Base-by-base conservation (phyloP, 345 rosid species). In the Camelina sativa region DNA sequence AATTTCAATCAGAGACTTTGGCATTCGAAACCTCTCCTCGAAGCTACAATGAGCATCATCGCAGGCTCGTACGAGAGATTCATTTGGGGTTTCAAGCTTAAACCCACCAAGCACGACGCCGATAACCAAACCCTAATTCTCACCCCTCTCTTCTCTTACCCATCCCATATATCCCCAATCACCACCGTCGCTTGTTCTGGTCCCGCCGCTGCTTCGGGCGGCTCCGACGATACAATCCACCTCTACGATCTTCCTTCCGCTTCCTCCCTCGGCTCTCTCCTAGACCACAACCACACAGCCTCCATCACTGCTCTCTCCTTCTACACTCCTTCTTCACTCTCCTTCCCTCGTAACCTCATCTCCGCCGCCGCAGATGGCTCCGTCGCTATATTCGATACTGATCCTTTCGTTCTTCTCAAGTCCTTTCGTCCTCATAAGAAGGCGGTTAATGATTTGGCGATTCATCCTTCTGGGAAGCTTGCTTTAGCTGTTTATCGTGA, bases 1-100 rank as follows among this genome's bases (percentile, higher is more conserved):
- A 0, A 1, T 51, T n/a, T 13, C 57, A 46, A 66, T 8, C 34
- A 66, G 46, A 28, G 46, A 28, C n/a, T 17, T 22, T 0, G 4
- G 7, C 12, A 41, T 62, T 9, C 17, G 37, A 15, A 15, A 44
- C 2, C 53, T 62, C 52, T 43, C 67, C 15, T 15, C 67, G 52
- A 16, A 25, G 19, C 32, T 9, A 62, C 51, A 41, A 62, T 62
- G 97, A 85, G 88, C 56, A 69, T 94, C 23, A 83, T 94, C 35
- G 96, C 98, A 44, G 98, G 98, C 5, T 89, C 97, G 11, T 91
- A 94, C 75, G 98, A 94, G 84, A 86, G 85, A 73, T 90, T 82
- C 83, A 86, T 94, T 6, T 91, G 93, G 96, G 96, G 96, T 6
- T 94, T 85, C 86, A 89, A 82, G 79, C 88, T 94, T 52, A 90